Evolutionary conservation across 129 eudicot genomes (phyloP).

Genomic region (Kitagawia praeruptora): DNA sequence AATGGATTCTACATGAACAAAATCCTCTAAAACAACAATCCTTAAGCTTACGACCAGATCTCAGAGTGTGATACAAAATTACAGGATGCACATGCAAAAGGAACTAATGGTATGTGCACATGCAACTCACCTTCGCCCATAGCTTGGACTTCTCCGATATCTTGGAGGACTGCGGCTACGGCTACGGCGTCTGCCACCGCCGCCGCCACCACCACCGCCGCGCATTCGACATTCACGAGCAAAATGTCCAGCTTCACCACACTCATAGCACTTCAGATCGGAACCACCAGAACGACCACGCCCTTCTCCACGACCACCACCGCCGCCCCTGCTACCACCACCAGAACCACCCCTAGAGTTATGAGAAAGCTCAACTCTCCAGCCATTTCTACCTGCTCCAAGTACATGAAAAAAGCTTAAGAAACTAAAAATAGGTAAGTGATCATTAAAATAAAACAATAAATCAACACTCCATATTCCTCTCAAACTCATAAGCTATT

Average conservation of each 20-base stretch:
- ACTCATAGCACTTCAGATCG: slow-evolving; percentile 92
- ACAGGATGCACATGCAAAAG: background rate
- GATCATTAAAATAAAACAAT: background rate
- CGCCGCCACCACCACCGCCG: slow-evolving; percentile 61
- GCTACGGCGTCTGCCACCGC: slow-evolving; percentile 75
- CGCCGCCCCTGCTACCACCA: slow-evolving; percentile 49
- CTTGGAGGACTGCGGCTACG: slow-evolving; percentile 60
- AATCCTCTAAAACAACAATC: background rate
- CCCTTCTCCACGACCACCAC: slow-evolving; percentile 81
- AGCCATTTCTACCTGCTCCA: slow-evolving; percentile 82
- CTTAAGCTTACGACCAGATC: background rate
- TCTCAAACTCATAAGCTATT: background rate
- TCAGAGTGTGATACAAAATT: background rate
- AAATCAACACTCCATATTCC: background rate
- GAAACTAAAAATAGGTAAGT: background rate
- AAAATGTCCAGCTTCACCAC: slow-evolving; percentile 98
- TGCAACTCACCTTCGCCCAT: slow-evolving; percentile 74
- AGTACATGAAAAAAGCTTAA: background rate
- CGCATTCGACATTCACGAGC: slow-evolving; percentile 91
- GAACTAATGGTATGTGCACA: background rate
- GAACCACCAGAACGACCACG: slow-evolving; percentile 95
- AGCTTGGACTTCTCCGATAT: slow-evolving; percentile 93
- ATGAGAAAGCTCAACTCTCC: slow-evolving; percentile 98
- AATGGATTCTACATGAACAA: background rate
- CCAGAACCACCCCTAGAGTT: slow-evolving; percentile 70